Base-by-base conservation (phyloP, 768 basidiomycete species). In the Lactifluus echinatus region DNA sequence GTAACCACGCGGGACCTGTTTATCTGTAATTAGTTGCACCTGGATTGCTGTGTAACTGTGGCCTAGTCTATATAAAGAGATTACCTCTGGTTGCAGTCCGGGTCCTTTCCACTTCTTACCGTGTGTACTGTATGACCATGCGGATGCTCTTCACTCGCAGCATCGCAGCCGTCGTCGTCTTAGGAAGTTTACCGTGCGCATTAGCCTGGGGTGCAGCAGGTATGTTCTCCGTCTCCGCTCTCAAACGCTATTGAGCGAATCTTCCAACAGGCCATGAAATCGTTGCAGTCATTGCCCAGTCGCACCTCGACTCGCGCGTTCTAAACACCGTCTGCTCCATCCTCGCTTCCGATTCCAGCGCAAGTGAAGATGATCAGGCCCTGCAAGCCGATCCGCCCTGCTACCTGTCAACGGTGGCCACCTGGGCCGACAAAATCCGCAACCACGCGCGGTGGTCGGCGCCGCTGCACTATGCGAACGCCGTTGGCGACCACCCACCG, bases 241-340 rank as follows among this genome's bases (percentile, higher is more conserved):
- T 14, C 26, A 4, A 8, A 34, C 15, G n/a, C 50, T 0, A 1
- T 2, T 44, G 1, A 21, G 8, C 14, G 39, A 8, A 23, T 19
- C 7, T 31, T 14, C 1, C 8, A 7, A 37, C 60, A 83, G 92
- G 94, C 3, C 94, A 97, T 65, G 89, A 96, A 74, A 85, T 96
- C 31, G 82, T 92, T 5, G 94, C 93, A 1, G 95, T 93, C 4
- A 88, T 98, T 55, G 95, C 95, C 1, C 88, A 97, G 68, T 90
- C 94, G 57, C 83, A 96, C 68, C 79, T 97, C 2, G 81, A 90
- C 68, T 89, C 89, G 0, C 74, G 73, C 2, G 84, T 86, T 4
- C 75, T 85, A 39, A 76, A 80, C 2, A 77, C 75, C 31, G 72
- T 96, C 53, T 89, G 87, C 62, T 69, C 74, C 28, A 84, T 97